Percentiles rank a stretch among this genome's conserved stretches.
These are phyloP conservation scores for Tylopilus plumbeoviolaceoides DNA, from an alignment of 768 basidiomycete species.

Conservation along the genomic window DNA sequence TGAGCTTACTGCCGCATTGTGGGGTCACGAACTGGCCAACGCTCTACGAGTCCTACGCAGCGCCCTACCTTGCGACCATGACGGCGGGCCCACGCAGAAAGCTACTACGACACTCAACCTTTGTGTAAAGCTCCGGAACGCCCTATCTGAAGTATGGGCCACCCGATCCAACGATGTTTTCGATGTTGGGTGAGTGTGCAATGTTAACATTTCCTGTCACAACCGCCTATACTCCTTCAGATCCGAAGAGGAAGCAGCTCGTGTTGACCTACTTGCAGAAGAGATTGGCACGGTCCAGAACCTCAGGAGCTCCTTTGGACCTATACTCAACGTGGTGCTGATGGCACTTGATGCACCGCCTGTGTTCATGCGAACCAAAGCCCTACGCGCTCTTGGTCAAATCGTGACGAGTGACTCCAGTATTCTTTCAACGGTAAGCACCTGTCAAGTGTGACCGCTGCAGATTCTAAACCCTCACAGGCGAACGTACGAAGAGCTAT, in stretches of 20 bases:
- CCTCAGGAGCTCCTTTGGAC: slow-evolving; percentile 76
- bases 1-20: slow-evolving; percentile 73
- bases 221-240: slow-evolving; percentile 32
- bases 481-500: slow-evolving; percentile 79
- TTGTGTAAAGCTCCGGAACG: slow-evolving; percentile 53
- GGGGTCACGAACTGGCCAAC: slow-evolving; percentile 79
- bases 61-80: slow-evolving; percentile 44
- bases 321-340: slow-evolving; percentile 77
- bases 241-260: slow-evolving; percentile 64
- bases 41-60: slow-evolving; percentile 57
- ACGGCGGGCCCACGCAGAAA: slow-evolving; percentile 24
- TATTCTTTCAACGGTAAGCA: slow-evolving; percentile 68
- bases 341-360: slow-evolving; percentile 77
- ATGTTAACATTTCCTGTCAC: neutral
- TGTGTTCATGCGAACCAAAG: slow-evolving; percentile 94
- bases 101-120: slow-evolving; percentile 32
- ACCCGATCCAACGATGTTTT: slow-evolving; percentile 70
- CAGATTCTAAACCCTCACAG: slow-evolving; percentile 37
- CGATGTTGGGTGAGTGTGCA: slow-evolving; percentile 61
- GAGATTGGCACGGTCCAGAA: slow-evolving; percentile 74
- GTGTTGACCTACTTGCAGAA: slow-evolving; percentile 68
- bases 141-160: slow-evolving; percentile 73
- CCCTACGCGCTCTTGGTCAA: slow-evolving; percentile 82
- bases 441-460: neutral
- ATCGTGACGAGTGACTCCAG: slow-evolving; percentile 87